phyloP scores from a whole-genome alignment of 768 basidiomycete genomes.

The Pisolithus orientalis region DNA sequence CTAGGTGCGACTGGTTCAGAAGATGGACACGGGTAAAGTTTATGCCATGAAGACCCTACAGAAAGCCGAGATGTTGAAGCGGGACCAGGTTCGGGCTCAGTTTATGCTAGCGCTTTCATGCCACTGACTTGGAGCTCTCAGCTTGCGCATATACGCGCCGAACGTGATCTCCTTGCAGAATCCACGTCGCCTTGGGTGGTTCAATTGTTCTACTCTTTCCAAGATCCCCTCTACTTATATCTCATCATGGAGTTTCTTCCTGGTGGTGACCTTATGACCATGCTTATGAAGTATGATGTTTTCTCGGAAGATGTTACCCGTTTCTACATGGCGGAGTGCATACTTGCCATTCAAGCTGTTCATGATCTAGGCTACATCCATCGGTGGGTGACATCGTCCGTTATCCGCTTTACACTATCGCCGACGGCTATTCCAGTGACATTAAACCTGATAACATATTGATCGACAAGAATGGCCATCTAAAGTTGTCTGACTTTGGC shows the following conservation, averaged over 20 bases:
- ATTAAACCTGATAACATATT: constrained; percentile 99
- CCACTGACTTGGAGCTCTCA: constrained; percentile 27
- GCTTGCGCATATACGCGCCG: constrained; percentile 96
- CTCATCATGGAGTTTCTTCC: constrained; percentile 92
- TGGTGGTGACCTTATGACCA: constrained; percentile 99
- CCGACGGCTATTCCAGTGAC: constrained; percentile 50
- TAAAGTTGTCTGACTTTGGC: constrained; percentile 98
- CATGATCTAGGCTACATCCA: constrained; percentile 99
- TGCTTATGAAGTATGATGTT: constrained; percentile 99
- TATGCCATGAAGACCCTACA: constrained; percentile 99
- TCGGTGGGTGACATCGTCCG: constrained; percentile 48
- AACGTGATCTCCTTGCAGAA: constrained; percentile 93
- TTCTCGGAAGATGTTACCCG: constrained; percentile 98
- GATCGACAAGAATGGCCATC: constrained; percentile 93
- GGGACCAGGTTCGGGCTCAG: constrained; percentile 73
- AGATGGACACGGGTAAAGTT: constrained; percentile 94
- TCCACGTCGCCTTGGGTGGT: constrained; percentile 98
- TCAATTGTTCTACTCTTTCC: constrained; percentile 96
- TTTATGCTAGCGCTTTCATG: neutral
- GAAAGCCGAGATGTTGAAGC: constrained; percentile 99
- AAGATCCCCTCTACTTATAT: constrained; percentile 92
- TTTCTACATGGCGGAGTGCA: constrained; percentile 99
- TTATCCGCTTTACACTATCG: neutral
- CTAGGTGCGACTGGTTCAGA: constrained; percentile 92
- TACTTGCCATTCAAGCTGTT: constrained; percentile 95